These are phyloP conservation scores for Trapa bicornis DNA, from an alignment of 345 rosid species.

Conservation along the genomic window DNA sequence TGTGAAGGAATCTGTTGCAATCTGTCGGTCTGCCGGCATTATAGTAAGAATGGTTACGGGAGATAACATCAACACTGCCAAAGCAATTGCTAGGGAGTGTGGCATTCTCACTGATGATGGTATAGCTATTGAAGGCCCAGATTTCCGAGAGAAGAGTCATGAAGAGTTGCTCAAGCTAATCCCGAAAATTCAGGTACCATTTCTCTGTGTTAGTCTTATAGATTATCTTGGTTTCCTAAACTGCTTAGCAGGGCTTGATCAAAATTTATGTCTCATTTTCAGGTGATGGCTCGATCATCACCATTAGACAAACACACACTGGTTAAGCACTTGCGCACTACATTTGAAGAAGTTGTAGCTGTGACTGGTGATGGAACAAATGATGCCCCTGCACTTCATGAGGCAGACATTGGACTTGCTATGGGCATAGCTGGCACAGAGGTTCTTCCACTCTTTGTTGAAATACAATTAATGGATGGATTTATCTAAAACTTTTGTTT, in stretches of 20 bases:
- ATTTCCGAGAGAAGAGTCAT: slow-evolving; percentile 61
- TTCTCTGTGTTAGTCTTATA: not conserved
- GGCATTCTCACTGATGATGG: slow-evolving; percentile 85
- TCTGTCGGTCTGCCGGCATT: slow-evolving; percentile 81
- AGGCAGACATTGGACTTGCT: slow-evolving; percentile 92
- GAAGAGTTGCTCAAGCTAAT: slow-evolving; percentile 58
- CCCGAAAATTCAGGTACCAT: slow-evolving; percentile 79
- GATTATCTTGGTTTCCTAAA: not conserved
- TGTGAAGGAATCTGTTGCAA: slow-evolving; percentile 77
- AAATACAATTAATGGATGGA: not conserved
- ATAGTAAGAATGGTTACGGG: slow-evolving; percentile 96
- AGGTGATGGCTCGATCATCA: slow-evolving; percentile 98
- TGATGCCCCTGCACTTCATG: slow-evolving; percentile 96
- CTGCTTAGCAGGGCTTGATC: not conserved
- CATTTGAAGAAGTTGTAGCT: slow-evolving; percentile 79
- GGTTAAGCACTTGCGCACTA: slow-evolving; percentile 70
- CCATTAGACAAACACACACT: slow-evolving; percentile 87
- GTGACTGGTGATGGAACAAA: slow-evolving; percentile 96
- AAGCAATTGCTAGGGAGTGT: slow-evolving; percentile 88
- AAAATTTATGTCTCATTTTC: not conserved
- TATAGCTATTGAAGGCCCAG: slow-evolving; percentile 84
- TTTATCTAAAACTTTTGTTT: not conserved
- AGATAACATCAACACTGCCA: slow-evolving; percentile 85
- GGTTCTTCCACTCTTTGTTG: slow-evolving; percentile 22
- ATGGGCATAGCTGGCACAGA: slow-evolving; percentile 99